phyloP scores from a whole-genome alignment of 345 rosid species.

The Hibiscus syriacus region DNA sequence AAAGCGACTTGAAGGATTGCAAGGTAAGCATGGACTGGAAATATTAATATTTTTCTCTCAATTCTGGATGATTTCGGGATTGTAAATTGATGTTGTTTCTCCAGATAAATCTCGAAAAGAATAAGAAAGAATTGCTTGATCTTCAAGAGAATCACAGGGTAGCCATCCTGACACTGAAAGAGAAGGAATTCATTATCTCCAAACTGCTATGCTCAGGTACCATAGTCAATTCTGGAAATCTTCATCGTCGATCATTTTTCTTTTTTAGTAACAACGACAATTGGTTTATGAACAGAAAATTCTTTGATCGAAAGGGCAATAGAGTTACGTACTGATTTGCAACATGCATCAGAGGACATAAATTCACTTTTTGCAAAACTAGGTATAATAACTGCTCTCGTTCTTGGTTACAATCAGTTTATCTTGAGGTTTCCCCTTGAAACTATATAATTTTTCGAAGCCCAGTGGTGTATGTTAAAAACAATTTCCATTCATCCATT shows the following conservation, averaged over 20 bases:
- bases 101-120: slow-evolving; percentile 54
- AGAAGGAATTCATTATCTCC: slow-evolving; percentile 55
- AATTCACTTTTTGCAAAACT: slow-evolving; percentile 57
- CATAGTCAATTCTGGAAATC: not conserved
- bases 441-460: not conserved
- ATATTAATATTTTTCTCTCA: not conserved
- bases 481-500: not conserved
- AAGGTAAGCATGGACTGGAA: slow-evolving; percentile 37
- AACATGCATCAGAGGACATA: slow-evolving; percentile 74
- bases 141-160: not conserved
- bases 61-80: slow-evolving; percentile 7
- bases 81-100: slow-evolving; percentile 11
- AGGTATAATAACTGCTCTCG: slow-evolving; percentile 33
- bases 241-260: not conserved
- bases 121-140: slow-evolving; percentile 39
- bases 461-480: not conserved
- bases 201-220: slow-evolving; percentile 59
- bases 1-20: slow-evolving; percentile 57
- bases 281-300: slow-evolving; percentile 39
- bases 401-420: not conserved
- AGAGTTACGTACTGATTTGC: slow-evolving; percentile 60
- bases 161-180: slow-evolving; percentile 38
- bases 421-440: not conserved
- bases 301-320: slow-evolving; percentile 52
- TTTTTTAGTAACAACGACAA: slow-evolving; percentile 5